Evolutionary conservation across 1,139 yeast genomes (phyloP).

Genomic region (Geotrichum australiense): DNA sequence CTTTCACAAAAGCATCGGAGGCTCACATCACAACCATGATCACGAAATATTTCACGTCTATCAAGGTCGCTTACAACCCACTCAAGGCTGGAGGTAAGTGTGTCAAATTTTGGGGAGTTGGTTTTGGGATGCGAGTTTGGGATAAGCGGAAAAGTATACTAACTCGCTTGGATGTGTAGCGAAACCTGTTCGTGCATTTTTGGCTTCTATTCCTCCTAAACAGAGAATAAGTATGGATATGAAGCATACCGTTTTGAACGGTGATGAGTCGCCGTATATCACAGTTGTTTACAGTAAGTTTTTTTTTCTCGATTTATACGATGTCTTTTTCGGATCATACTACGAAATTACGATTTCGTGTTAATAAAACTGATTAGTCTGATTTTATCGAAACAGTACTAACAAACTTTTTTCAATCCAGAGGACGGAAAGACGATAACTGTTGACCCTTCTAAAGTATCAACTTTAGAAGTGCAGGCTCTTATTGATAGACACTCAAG

Average conservation of each 20-base stretch:
- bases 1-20: neutral
- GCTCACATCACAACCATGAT: conserved; percentile 47
- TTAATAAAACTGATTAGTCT: neutral
- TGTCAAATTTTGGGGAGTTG: neutral
- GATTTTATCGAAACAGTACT: conserved; percentile 1
- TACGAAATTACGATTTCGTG: no score
- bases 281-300: conserved; percentile 57
- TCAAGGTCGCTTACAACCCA: conserved; percentile 75
- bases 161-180: conserved; percentile 35
- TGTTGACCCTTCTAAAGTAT: conserved; percentile 52
- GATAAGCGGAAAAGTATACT: neutral
- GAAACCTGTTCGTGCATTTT: conserved; percentile 70
- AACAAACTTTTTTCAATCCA: conserved; percentile 18
- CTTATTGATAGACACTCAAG: conserved; percentile 51
- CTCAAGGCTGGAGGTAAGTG: conserved; percentile 53
- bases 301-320: no score
- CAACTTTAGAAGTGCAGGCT: conserved; percentile 32
- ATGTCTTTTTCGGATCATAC: neutral
- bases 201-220: conserved; percentile 69
- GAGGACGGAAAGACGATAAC: conserved; percentile 68
- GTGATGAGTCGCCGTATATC: conserved; percentile 48
- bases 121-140: neutral
- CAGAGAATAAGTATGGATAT: conserved; percentile 29
- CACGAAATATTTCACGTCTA: conserved; percentile 75
- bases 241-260: conserved; percentile 28